Conservation (phyloP, 768 basidiomycete genomes). For the Amanita polypyramis region DNA sequence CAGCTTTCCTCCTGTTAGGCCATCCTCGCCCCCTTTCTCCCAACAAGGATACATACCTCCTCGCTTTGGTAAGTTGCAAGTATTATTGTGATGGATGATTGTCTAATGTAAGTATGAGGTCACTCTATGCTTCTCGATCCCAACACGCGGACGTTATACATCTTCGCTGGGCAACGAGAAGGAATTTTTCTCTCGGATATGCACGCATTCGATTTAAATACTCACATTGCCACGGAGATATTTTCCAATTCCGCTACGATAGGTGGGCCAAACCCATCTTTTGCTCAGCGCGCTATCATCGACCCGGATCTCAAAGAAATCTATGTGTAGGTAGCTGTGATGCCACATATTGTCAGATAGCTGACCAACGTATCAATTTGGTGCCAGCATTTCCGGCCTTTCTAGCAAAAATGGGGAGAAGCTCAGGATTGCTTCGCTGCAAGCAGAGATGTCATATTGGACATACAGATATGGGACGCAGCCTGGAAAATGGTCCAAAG, state of each 20-base stretch:
- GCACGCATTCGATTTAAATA: constrained; percentile 59
- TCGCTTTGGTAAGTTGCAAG: constrained; percentile 40
- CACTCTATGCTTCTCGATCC: constrained; percentile 80
- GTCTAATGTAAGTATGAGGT: constrained; percentile 24
- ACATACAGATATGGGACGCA: constrained; percentile 50
- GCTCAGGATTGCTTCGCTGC: constrained; percentile 27
- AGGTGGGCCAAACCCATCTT: constrained; percentile 64
- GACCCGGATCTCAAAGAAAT: constrained; percentile 55
- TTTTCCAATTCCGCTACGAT: constrained; percentile 49
- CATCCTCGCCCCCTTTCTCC: constrained; percentile 17
- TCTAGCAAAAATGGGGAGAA: constrained; percentile 30
- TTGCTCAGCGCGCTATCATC: constrained; percentile 65
- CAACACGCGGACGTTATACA: constrained; percentile 43
- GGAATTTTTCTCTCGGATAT: constrained; percentile 65
- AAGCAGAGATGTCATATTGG: constrained; percentile 49
- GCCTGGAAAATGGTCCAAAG: constrained; percentile 58
- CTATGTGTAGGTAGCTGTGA: constrained; percentile 47
- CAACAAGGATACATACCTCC: constrained; percentile 38
- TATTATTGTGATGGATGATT: neutral
- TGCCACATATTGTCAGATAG: neutral
- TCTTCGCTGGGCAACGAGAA: constrained; percentile 66
- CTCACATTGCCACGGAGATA: constrained; percentile 46
- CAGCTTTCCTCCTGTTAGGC: constrained; percentile 5
- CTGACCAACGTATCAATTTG: neutral
- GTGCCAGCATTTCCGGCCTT: constrained; percentile 50